Conservation (phyloP, 495 filamentous ascomycete genomes). For the Daldinia grandis region DNA sequence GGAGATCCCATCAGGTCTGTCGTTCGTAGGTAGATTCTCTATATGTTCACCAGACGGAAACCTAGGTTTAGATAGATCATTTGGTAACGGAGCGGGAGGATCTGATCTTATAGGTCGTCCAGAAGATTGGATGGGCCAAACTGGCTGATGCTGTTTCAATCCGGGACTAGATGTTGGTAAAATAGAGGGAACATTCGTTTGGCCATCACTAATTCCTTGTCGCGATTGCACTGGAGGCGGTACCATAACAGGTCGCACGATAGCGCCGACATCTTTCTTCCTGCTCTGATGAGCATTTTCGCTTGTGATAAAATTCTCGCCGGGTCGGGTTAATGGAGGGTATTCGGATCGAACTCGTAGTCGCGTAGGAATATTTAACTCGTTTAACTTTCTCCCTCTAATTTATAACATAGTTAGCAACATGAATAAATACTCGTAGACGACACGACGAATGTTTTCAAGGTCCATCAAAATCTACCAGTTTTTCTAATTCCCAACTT, state of each 20-base stretch:
- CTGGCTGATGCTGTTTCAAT: constrained; percentile 13
- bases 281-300: constrained; percentile 19
- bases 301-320: constrained; percentile 17
- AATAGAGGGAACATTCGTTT: not conserved
- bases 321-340: constrained; percentile 21
- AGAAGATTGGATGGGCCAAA: constrained; percentile 12
- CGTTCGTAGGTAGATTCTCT: constrained; percentile 1
- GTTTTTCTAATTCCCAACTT: not conserved
- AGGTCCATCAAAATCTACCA: not conserved
- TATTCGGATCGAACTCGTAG: constrained; percentile 53
- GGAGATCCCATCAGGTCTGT: constrained; percentile 5
- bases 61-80: constrained; percentile 10
- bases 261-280: constrained; percentile 26
- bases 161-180: not conserved
- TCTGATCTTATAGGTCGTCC: constrained; percentile 5
- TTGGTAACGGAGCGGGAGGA: not conserved
- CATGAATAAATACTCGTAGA: not conserved
- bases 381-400: constrained; percentile 77
- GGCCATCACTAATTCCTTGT: constrained; percentile 19
- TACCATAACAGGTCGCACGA: constrained; percentile 11
- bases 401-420: constrained; percentile 30
- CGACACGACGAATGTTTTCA: not conserved
- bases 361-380: constrained; percentile 70
- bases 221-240: constrained; percentile 12
- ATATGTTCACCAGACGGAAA: constrained; percentile 1